Conservation (phyloP, 768 basidiomycete species). For the Rhodotorula kratochvilovae region DNA sequence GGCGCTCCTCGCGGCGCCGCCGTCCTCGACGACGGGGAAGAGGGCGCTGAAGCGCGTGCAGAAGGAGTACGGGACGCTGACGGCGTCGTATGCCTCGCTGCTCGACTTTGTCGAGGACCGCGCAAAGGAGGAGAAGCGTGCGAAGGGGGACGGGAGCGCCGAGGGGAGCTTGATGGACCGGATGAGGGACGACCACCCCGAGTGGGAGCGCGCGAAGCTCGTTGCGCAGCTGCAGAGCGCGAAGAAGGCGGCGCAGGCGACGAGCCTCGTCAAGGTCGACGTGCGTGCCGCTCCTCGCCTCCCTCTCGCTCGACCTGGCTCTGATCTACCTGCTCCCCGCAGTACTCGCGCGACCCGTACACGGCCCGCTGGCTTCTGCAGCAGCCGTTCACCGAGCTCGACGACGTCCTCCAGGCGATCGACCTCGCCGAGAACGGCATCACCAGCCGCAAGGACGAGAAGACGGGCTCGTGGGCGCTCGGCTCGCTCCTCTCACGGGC, state of each 20-base stretch:
- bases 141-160: neutral
- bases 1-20: fast-evolving
- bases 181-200: constrained; percentile 6
- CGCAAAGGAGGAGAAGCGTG: constrained; percentile 6
- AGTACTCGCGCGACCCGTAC: neutral
- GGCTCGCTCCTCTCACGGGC: neutral
- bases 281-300: neutral
- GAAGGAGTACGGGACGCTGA: neutral
- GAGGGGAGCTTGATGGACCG: neutral
- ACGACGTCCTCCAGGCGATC: constrained; percentile 10
- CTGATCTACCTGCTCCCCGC: neutral
- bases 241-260: neutral
- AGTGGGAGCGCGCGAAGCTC: neutral
- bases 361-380: neutral
- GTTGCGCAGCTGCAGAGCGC: neutral
- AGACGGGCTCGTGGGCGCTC: neutral
- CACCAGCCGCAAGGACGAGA: neutral
- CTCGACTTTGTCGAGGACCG: constrained; percentile 29
- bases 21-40: too few relatives aligned
- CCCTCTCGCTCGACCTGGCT: neutral
- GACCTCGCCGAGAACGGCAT: constrained; percentile 14
- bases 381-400: constrained; percentile 20
- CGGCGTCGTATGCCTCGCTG: neutral
- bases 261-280: neutral
- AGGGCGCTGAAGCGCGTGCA: neutral